These are phyloP conservation scores for Wallacemonas sp. DNA, from an alignment of 208 protist species.

Conservation along the genomic window DNA sequence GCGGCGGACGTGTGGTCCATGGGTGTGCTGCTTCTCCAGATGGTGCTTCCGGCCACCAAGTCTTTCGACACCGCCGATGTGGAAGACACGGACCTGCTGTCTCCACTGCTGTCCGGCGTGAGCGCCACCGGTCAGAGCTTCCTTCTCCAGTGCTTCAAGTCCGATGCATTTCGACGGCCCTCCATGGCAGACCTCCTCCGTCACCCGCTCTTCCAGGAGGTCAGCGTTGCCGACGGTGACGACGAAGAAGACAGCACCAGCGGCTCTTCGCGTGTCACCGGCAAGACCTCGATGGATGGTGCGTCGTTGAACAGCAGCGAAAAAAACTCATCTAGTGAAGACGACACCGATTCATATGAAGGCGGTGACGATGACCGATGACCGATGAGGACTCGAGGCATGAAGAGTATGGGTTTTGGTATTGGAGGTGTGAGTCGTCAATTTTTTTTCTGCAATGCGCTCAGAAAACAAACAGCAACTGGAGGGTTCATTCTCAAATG, in stretches of 20 bases:
- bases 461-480: too few relatives aligned
- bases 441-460: too few relatives aligned
- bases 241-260: constrained; percentile 7
- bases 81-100: constrained; percentile 63
- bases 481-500: too few relatives aligned
- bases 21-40: constrained; percentile 64
- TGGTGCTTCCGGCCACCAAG: constrained; percentile 31
- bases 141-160: constrained; percentile 67
- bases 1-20: constrained; percentile 77
- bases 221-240: not conserved
- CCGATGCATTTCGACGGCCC: constrained; percentile 40
- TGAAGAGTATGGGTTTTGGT: too few relatives aligned
- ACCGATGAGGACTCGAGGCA: too few relatives aligned
- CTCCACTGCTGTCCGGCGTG: constrained; percentile 39
- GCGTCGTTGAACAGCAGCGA: too few relatives aligned
- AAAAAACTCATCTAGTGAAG: too few relatives aligned
- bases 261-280: too few relatives aligned
- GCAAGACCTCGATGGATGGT: too few relatives aligned
- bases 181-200: constrained; percentile 44
- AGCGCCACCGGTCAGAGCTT: constrained; percentile 42
- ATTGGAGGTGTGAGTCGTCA: too few relatives aligned
- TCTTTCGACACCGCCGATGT: constrained; percentile 55
- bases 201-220: constrained; percentile 49
- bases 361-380: too few relatives aligned
- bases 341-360: too few relatives aligned